Base-by-base conservation (phyloP, 495 filamentous ascomycete species). In the Talaromyces wortmannii region DNA sequence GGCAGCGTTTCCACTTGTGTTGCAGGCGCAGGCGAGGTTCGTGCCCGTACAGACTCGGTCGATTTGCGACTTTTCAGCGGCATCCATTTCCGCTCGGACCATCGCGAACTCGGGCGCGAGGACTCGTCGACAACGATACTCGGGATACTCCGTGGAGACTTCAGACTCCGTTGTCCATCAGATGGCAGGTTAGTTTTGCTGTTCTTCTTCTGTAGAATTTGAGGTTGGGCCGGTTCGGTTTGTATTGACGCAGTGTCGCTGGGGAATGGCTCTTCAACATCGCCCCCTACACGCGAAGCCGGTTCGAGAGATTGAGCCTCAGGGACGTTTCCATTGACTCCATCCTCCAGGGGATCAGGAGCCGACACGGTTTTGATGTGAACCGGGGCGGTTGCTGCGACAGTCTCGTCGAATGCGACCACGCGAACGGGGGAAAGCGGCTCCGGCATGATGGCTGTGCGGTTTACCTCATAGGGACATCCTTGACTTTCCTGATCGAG, bases 21-120 rank as follows among this genome's bases (percentile, higher is more conserved):
- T 42, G 68, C 68, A 12, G 70, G 69, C 4, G 72, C 70, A 5
- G 62, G 60, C 7, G 69, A 59, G 17, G 68, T 69, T 17, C 58
- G 54, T 50, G 66, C 60, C 44, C 62, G 61, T 36, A 72, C 71
- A 40, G 70, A 63, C 31, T 77, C 74, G 15, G 49, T 54, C 10
- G 74, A 75, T 32, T 61, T 66, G 53, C 67, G 74, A 32, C 54
- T 33, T 49, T 60, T 65, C 45, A 77, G 54, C 7, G 64, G 67
- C 45, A 63, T 59, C 72, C 72, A 74, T 66, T 64, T 74, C 17
- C 72, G 67, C 57, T 77, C 74, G 40, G 74, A 77, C 74, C 74
- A 74, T 31, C 74, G 66, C 36, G 72, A 77, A 50, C 59, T 62
- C 1, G 74, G 72, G 16, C 74, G 70, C 7, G 62, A 52, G 16